Evolutionary conservation across 2,329 filamentous ascomycete species (phyloP).

Genomic region (Aspergillus awamori): DNA sequence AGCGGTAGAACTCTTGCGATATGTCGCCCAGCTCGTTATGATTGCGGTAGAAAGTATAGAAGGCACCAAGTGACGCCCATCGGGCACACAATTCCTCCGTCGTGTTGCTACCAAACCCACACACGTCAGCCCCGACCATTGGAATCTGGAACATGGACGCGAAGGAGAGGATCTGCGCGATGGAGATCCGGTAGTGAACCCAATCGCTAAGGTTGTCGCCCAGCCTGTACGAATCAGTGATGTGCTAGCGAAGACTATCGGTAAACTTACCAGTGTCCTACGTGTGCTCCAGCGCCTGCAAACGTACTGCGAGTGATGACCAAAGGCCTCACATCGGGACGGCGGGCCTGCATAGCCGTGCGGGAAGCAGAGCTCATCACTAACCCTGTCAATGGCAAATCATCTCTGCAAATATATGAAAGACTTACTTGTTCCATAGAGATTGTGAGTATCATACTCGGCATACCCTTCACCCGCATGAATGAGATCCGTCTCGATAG

Average conservation of each 20-base stretch:
- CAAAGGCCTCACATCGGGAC: constrained; percentile 66
- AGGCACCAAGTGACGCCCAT: constrained; percentile 75
- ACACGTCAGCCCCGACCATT: constrained; percentile 73
- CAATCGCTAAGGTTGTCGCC: constrained; percentile 64
- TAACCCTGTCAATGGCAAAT: constrained; percentile 17
- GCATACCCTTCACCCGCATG: constrained; percentile 65
- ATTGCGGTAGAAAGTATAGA: constrained; percentile 75
- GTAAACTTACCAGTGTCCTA: constrained; percentile 56
- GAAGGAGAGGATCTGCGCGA: constrained; percentile 63
- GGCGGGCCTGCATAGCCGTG: constrained; percentile 66
- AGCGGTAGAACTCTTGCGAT: constrained; percentile 74
- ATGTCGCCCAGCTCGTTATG: constrained; percentile 61
- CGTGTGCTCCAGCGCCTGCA: constrained; percentile 66
- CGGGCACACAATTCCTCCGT: constrained; percentile 71
- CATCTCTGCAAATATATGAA: not conserved
- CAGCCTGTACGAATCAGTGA: constrained; percentile 42
- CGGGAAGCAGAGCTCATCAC: constrained; percentile 71
- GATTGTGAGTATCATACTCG: constrained; percentile 76
- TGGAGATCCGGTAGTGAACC: constrained; percentile 62
- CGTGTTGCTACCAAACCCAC: constrained; percentile 71
- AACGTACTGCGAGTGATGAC: constrained; percentile 78
- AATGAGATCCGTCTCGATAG: constrained; percentile 68
- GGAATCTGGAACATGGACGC: constrained; percentile 68
- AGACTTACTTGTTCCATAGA: constrained; percentile 66
- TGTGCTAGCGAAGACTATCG: constrained; percentile 35